Base-by-base conservation (phyloP, 106 monocot genomes). In the Xerophyta viscosa region DNA sequence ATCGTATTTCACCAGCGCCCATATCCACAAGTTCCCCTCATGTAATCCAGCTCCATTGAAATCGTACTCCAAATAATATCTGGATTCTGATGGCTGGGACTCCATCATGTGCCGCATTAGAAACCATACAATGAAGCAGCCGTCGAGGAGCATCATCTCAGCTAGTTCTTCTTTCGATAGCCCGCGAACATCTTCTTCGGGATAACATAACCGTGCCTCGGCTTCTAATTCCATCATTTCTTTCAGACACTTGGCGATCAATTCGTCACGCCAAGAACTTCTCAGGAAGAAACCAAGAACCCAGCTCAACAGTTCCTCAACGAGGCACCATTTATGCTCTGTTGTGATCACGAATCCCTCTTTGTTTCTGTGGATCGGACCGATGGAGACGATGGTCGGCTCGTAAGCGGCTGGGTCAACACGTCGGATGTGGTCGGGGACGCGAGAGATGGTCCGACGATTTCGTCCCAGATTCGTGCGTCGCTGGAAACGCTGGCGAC, bases 121-220 rank as follows among this genome's bases (percentile, higher is more conserved):
- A 21, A 49, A 27, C 41, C 41, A 55, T 12, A 63, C 9, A 37
- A 71, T 41, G 59, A 72, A 72, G 46, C 65, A 72, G 4, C 65
- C 65, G 25, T 72, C 72, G 4, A 72, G 42, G 19, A 71, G n/a
- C 24, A 71, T 10, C 57, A 71, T 57, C 51, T 58, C 64, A 2
- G 50, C 71, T 7, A 71, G 52, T 3, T 51, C 51, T 0, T 58
- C 20, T 1, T 12, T 3, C 0, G 6, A 11, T 1, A 65, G 14
- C 3, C 8, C 25, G 26, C 21, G 20, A 4, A 71, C 20, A 0
- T 30, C 4, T 11, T 71, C 64, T 9, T 71, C 58, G 13, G 52
- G 0, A 13, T 71, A 71, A n/a, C 49, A 18, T 20, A 29, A 8
- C n/a, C 37, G 2, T 2, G 25, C 64, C 23, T 27, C 21, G 7